These are phyloP conservation scores for Dichotomocladium elegans DNA, from an alignment of 371 early-diverging fungal species.

Conservation along the genomic window DNA sequence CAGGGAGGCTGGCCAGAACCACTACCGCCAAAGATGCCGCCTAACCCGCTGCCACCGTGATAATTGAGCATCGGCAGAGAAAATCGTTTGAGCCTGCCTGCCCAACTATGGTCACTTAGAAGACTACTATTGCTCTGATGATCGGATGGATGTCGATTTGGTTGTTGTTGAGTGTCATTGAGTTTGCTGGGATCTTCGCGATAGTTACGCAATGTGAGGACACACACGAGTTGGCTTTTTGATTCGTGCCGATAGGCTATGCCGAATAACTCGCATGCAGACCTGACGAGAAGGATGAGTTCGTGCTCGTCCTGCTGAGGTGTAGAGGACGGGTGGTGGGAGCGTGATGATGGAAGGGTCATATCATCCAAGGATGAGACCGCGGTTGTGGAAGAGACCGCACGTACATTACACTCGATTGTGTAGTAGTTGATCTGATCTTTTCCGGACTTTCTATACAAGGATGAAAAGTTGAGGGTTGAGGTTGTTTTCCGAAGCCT, in stretches of 20 bases:
- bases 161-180: background rate
- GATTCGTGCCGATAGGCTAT: slow-evolving; percentile 35
- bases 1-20: slow-evolving; percentile 1
- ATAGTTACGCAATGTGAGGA: slow-evolving; percentile 35
- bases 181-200: slow-evolving; percentile 10
- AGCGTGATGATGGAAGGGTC: background rate
- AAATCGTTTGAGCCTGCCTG: slow-evolving; percentile 19
- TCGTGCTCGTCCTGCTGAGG: slow-evolving; percentile 29
- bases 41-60: background rate
- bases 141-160: background rate
- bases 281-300: slow-evolving; percentile 31
- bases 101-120: slow-evolving; percentile 18
- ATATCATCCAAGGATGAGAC: slow-evolving; percentile 3
- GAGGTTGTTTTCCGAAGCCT: slow-evolving; percentile 24
- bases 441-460: slow-evolving; percentile 34
- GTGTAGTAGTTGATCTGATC: slow-evolving; percentile 40
- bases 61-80: slow-evolving; percentile 16
- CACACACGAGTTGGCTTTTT: slow-evolving; percentile 26
- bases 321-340: background rate
- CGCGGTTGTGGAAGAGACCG: slow-evolving; percentile 23
- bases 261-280: slow-evolving; percentile 39
- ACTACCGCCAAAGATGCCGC: background rate
- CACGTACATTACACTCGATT: slow-evolving; percentile 29
- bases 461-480: slow-evolving; percentile 26
- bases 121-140: slow-evolving; percentile 1